phyloP scores from a whole-genome alignment of 805 yeast genomes.

The Starmerella stigmatis region DNA sequence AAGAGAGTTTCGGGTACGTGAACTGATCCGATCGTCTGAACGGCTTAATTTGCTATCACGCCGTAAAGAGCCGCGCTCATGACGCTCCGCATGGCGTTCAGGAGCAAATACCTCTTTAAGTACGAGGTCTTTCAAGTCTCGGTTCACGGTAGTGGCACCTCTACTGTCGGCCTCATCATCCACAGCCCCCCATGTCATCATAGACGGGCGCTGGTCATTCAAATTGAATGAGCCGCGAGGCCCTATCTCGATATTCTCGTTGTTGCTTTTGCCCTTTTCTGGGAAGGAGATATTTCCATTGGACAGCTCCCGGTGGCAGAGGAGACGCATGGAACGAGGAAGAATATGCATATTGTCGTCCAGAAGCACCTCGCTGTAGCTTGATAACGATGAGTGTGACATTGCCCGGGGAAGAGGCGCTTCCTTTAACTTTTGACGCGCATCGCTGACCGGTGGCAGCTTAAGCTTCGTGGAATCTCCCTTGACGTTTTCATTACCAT shows the following conservation, averaged over 20 bases:
- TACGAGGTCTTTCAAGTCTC: constrained; percentile 60
- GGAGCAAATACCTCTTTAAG: constrained; percentile 64
- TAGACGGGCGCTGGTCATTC: constrained; percentile 24
- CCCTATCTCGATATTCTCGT: constrained; percentile 7
- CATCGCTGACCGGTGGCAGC: background rate
- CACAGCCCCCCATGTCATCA: constrained; percentile 18
- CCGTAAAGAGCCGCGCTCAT: background rate
- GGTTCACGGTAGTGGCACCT: constrained; percentile 60
- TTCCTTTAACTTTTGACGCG: background rate
- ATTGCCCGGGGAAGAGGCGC: constrained; percentile 6
- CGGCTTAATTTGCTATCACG: background rate
- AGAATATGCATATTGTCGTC: constrained; percentile 89
- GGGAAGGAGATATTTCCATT: no score
- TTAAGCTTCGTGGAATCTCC: background rate
- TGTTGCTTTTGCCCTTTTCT: no score
- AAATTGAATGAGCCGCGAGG: constrained; percentile 23
- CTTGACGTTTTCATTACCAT: background rate
- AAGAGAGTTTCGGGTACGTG: background rate
- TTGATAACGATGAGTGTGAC: constrained; percentile 35
- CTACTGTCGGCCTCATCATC: constrained; percentile 6
- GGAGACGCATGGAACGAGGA: constrained; percentile 50
- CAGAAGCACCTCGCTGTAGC: constrained; percentile 57
- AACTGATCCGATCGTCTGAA: background rate
- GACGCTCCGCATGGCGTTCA: constrained; percentile 23
- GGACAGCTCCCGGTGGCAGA: constrained; percentile 8